phyloP scores from a whole-genome alignment of 768 basidiomycete species.

The Tremella fuciformis region DNA sequence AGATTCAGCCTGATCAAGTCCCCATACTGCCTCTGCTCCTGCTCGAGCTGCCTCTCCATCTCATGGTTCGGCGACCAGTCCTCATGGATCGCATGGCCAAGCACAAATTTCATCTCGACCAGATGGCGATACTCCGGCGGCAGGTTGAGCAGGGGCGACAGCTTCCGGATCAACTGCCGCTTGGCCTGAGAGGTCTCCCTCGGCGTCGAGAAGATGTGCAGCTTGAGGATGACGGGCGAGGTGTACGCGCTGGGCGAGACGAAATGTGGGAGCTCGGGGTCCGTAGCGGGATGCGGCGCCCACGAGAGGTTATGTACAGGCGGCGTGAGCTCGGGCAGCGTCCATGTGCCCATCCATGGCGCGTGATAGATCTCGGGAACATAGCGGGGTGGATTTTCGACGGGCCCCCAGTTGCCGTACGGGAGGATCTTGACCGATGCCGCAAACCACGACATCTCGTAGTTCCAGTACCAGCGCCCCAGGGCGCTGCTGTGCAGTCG shows the following conservation, averaged over 20 bases:
- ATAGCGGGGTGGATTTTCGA: constrained; percentile 22
- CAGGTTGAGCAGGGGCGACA: constrained; percentile 9
- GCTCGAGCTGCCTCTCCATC: constrained; percentile 11
- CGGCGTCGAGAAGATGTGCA: constrained; percentile 35
- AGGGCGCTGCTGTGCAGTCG: too few species aligned
- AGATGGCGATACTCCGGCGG: constrained; percentile 24
- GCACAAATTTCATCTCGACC: constrained; percentile 31
- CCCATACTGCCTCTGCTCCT: constrained; percentile 25
- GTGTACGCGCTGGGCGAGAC: neutral
- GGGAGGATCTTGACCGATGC: constrained; percentile 18
- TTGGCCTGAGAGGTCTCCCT: constrained; percentile 3
- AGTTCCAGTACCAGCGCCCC: constrained; percentile 33
- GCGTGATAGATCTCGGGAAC: constrained; percentile 22
- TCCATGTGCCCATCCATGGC: constrained; percentile 31
- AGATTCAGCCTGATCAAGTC: constrained; percentile 23
- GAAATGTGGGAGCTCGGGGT: neutral
- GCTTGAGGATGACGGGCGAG: constrained; percentile 19
- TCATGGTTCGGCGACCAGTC: constrained; percentile 6
- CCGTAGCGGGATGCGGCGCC: neutral
- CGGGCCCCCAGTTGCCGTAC: constrained; percentile 15
- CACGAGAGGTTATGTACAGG: constrained; percentile 4
- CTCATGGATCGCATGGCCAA: constrained; percentile 20
- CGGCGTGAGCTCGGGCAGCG: constrained; percentile 13
- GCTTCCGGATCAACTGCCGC: constrained; percentile 18
- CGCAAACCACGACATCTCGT: constrained; percentile 13